Conservation (phyloP, 768 basidiomycete genomes). For the Mrakia gelida region DNA sequence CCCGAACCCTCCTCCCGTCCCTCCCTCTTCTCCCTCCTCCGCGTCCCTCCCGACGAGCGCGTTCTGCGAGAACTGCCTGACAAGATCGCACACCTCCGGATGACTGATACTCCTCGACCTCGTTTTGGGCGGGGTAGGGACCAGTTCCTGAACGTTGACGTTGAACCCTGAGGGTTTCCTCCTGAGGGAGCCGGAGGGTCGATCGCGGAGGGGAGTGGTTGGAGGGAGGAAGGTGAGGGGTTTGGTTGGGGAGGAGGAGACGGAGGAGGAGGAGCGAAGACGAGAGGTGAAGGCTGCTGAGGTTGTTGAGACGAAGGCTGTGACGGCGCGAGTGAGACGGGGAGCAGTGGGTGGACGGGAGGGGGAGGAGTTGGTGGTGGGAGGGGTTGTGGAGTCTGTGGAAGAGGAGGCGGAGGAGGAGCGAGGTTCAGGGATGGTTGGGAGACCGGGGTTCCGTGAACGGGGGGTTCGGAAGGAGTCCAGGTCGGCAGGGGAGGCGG, state of each 20-base stretch:
- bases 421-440: not conserved
- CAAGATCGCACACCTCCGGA: slow-evolving; percentile 14
- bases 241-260: not conserved
- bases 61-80: not conserved
- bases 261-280: not conserved
- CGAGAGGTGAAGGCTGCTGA: not conserved
- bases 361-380: not conserved
- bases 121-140: slow-evolving; percentile 17
- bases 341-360: not conserved
- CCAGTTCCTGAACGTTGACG: slow-evolving; percentile 4
- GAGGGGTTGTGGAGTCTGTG: not conserved
- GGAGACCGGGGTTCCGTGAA: not conserved
- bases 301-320: not conserved
- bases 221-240: not conserved
- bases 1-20: too few relatives aligned
- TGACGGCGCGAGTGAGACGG: not conserved
- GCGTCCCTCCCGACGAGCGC: not conserved
- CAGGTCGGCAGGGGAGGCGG: not conserved
- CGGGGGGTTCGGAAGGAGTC: slow-evolving; percentile 1
- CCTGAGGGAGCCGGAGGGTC: too few relatives aligned
- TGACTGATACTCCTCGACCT: slow-evolving; percentile 2
- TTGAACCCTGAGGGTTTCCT: not conserved
- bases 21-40: not conserved
- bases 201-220: not conserved
- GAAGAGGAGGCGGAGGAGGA: not conserved